Evolutionary conservation across 345 rosid genomes (phyloP), one percentile per base, ranked within the genome.

Genomic region (Melaleuca alternifolia): DNA sequence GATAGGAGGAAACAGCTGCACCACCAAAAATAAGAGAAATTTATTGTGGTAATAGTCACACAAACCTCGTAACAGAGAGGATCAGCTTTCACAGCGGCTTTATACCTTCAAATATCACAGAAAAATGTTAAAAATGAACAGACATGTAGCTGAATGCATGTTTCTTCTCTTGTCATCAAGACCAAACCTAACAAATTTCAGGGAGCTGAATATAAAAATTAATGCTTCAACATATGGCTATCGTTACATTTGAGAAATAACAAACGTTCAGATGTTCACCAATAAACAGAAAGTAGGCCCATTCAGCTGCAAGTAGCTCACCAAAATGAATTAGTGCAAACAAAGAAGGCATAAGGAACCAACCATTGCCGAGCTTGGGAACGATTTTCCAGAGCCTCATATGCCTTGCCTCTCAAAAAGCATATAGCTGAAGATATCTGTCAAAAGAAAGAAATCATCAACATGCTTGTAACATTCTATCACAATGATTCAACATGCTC

Each of bases 71-170:
- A 96, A 90, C 99, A 96, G 83, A 97, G 91, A 71, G 99, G 99
- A 91, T 97, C 99, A 82, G 99, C 98, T 92, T 93, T 97, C 85
- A 97, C 91, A 87, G 99, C 99, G 85, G 97, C 98, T 93, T 97
- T 95, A 89, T 95, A 97, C 99, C 99, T 97, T 84, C 57, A 85
- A 87, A 28, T 85, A 86, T 20, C 87, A 90, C 44, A 85, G 85
- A n/a, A 86, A 51, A 57, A 62, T 51, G 81, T 71, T 18, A 71
- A 89, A 77, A 85, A 83, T 18, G 33, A 76, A 30, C 87, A 52
- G 85, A 85, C 28, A n/a, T 59, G 52, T 76, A 59, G n/a, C 56
- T 24, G n/a, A 84, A 62, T 30, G n/a, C 41, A 30, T 48, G n/a
- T 79, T 15, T 71, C 79, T 37, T 71, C 26, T 37, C 7, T 71